Conservation (phyloP, 139 green algal species). For the Auxenochlorella protothecoides region DNA sequence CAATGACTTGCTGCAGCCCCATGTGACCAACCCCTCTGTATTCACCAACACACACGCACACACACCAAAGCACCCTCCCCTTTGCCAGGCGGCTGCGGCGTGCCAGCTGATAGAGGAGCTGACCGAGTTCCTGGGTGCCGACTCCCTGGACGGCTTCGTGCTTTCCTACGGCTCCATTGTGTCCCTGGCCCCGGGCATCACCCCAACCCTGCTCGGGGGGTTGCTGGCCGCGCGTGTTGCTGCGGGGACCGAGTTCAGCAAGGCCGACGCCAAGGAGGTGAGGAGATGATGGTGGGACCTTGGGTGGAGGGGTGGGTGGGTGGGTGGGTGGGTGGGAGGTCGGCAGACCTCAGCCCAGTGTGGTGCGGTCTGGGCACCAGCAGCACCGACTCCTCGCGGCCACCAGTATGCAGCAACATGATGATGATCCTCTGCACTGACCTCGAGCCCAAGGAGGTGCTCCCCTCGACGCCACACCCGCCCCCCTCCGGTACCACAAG, state of each 20-base stretch:
- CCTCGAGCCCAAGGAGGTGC: background rate
- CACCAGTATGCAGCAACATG: background rate
- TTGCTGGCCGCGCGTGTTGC: conserved; percentile 25
- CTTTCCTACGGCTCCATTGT: conserved; percentile 57
- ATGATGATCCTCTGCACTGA: too few species aligned
- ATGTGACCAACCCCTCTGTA: background rate
- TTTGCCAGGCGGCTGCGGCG: conserved; percentile 18
- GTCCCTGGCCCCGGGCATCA: conserved; percentile 16
- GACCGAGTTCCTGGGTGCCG: conserved; percentile 34
- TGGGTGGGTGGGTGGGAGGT: background rate
- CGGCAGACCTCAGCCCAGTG: background rate
- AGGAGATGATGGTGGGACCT: background rate
- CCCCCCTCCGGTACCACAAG: background rate
- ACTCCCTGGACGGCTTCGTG: conserved; percentile 52
- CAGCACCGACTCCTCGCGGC: too few species aligned
- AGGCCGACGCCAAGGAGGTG: conserved; percentile 35
- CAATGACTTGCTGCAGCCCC: background rate
- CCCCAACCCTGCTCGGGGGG: conserved; percentile 26
- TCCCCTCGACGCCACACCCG: background rate
- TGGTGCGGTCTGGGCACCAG: too few species aligned
- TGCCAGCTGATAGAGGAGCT: conserved; percentile 40
- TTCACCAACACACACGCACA: background rate
- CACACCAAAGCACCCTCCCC: background rate
- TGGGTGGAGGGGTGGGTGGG: background rate
- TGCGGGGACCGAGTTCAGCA: conserved; percentile 25